Conservation (phyloP, 2,329 filamentous ascomycete genomes). For the Aspergillus fischeri region DNA sequence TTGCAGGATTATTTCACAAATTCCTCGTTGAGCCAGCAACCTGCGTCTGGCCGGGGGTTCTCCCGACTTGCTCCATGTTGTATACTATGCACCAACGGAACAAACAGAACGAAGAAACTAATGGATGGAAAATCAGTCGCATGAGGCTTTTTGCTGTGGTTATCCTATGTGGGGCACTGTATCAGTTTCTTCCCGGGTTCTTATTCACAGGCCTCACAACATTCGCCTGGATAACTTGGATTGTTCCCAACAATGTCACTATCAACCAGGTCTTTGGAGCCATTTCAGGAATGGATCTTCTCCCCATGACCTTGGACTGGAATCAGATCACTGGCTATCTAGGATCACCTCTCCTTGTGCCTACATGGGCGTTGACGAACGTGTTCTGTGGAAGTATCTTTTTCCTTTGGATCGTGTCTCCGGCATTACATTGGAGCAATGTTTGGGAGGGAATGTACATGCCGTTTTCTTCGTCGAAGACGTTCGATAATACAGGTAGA, state of each 20-base stretch:
- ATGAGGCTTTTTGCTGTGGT: constrained; percentile 27
- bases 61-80: constrained; percentile 36
- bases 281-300: constrained; percentile 25
- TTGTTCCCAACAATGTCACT: constrained; percentile 21
- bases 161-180: constrained; percentile 29
- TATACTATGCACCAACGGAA: constrained; percentile 28
- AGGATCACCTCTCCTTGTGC: constrained; percentile 60
- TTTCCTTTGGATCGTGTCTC: constrained; percentile 57
- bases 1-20: constrained; percentile 60
- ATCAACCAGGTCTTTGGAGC: constrained; percentile 30
- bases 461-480: constrained; percentile 46
- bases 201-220: constrained; percentile 28
- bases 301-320: constrained; percentile 42
- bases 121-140: constrained; percentile 36
- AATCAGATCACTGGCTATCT: constrained; percentile 47
- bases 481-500: constrained; percentile 10
- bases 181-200: constrained; percentile 23
- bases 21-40: constrained; percentile 52
- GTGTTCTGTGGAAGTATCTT: constrained; percentile 60
- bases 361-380: constrained; percentile 67
- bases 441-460: constrained; percentile 61
- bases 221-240: constrained; percentile 29
- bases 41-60: constrained; percentile 56
- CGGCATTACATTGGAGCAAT: constrained; percentile 60
- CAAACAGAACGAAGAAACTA: constrained; percentile 37